A percentile compares a stretch with the other conserved stretches of the same genome.
These are phyloP conservation scores for Carex myosuroides DNA, from an alignment of 176 grass and related monocot genomes.

Conservation along the genomic window DNA sequence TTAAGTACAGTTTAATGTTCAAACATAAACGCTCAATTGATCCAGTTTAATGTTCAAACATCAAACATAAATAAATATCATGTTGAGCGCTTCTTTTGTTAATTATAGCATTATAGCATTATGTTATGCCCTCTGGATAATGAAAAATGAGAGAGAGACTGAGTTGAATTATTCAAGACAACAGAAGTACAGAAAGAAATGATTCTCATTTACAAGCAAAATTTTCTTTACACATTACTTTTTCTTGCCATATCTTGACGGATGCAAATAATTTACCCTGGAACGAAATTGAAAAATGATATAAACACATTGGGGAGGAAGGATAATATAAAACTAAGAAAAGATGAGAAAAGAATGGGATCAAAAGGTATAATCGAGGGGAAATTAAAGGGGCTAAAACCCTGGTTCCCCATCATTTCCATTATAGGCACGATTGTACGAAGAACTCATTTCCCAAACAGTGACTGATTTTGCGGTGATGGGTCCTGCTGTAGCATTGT, in stretches of 20 bases:
- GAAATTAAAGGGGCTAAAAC: background rate
- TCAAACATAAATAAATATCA: no score
- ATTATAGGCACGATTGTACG: slow-evolving; percentile 49
- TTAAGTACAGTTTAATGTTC: no score
- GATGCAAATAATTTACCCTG: slow-evolving; percentile 6
- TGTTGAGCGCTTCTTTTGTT: no score
- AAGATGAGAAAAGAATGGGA: background rate
- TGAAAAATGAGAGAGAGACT: background rate
- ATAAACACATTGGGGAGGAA: background rate
- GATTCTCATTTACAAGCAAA: slow-evolving; percentile 12
- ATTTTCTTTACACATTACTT: slow-evolving; percentile 4
- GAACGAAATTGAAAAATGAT: background rate
- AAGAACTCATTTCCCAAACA: slow-evolving; percentile 68
- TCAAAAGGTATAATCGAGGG: slow-evolving; percentile 2
- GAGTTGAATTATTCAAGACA: background rate
- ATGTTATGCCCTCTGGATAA: background rate
- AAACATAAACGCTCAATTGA: no score
- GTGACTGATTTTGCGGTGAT: slow-evolving; percentile 48
- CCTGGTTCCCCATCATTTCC: background rate
- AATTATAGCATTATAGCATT: no score
- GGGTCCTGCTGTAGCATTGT: slow-evolving; percentile 55
- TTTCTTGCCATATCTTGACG: background rate
- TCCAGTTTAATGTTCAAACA: no score
- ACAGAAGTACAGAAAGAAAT: background rate
- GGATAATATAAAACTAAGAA: background rate